These are phyloP conservation scores for Bullera alba DNA, from an alignment of 768 basidiomycete genomes.

Conservation along the genomic window DNA sequence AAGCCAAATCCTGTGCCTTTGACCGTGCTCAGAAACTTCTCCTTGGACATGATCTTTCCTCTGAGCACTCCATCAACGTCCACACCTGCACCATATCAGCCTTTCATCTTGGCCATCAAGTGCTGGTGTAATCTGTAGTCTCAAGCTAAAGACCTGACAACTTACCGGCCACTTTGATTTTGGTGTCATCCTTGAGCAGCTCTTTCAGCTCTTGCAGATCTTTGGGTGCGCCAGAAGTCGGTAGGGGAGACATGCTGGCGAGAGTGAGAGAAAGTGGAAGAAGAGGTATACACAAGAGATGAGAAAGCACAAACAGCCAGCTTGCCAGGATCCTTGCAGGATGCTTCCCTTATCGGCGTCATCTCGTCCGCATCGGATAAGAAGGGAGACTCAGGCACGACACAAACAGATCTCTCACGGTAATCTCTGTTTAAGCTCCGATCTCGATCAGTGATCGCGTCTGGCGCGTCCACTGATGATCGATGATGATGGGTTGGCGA, in stretches of 20 bases:
- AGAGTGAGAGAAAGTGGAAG: not conserved
- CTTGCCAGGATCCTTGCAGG: too few relatives aligned
- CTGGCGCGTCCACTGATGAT: too few relatives aligned
- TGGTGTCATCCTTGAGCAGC: constrained; percentile 59
- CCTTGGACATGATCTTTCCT: constrained; percentile 89
- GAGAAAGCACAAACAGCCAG: too few relatives aligned
- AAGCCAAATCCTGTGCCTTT: constrained; percentile 77
- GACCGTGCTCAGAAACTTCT: constrained; percentile 78
- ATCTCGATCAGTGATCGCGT: too few relatives aligned
- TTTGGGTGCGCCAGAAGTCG: constrained; percentile 51
- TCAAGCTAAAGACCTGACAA: too few relatives aligned
- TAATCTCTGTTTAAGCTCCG: too few relatives aligned
- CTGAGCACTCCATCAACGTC: constrained; percentile 83
- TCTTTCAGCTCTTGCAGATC: constrained; percentile 56
- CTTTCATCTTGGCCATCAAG: not conserved
- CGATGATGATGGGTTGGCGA: too few relatives aligned
- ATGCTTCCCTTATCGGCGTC: too few relatives aligned
- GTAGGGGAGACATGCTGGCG: constrained; percentile 12
- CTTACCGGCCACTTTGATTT: constrained; percentile 89
- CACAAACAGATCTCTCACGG: too few relatives aligned
- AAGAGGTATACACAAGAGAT: not conserved
- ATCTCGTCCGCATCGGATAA: too few relatives aligned
- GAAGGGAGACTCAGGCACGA: too few relatives aligned
- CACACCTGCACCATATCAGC: constrained; percentile 27
- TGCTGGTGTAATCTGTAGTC: not conserved